These are phyloP conservation scores for Boletus rufocinnamomeus DNA, from an alignment of 768 basidiomycete species.

Conservation along the genomic window DNA sequence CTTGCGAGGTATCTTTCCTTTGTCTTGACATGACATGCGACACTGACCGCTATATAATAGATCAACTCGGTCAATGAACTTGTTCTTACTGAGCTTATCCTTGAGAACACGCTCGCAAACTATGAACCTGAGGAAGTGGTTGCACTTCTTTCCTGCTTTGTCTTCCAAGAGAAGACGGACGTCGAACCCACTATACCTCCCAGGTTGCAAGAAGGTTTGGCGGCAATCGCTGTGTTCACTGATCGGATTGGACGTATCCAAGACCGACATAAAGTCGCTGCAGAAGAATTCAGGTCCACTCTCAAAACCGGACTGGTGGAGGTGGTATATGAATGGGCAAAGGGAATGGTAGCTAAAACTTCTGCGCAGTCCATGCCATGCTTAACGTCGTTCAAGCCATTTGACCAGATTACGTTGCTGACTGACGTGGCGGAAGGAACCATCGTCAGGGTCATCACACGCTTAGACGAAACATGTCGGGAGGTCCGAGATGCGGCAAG, in stretches of 20 bases:
- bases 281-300: constrained; percentile 73
- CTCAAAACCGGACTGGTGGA: constrained; percentile 93
- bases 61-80: constrained; percentile 99
- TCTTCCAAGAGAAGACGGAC: constrained; percentile 98
- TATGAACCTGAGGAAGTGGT: constrained; percentile 97
- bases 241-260: constrained; percentile 83
- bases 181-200: constrained; percentile 80
- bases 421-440: constrained; percentile 98
- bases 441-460: constrained; percentile 93
- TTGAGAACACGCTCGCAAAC: constrained; percentile 88
- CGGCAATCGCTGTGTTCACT: constrained; percentile 73
- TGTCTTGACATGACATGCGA: neutral
- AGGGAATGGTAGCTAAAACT: constrained; percentile 81
- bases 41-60: constrained; percentile 42
- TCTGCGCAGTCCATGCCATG: neutral
- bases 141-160: constrained; percentile 92
- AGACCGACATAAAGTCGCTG: constrained; percentile 72
- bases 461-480: constrained; percentile 94
- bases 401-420: constrained; percentile 88
- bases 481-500: constrained; percentile 97
- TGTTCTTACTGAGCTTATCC: constrained; percentile 91
- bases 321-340: constrained; percentile 99
- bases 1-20: constrained; percentile 75
- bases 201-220: constrained; percentile 78
- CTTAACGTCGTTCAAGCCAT: constrained; percentile 61